Base-by-base conservation (phyloP, 345 rosid genomes). In the Linum usitatissimum region DNA sequence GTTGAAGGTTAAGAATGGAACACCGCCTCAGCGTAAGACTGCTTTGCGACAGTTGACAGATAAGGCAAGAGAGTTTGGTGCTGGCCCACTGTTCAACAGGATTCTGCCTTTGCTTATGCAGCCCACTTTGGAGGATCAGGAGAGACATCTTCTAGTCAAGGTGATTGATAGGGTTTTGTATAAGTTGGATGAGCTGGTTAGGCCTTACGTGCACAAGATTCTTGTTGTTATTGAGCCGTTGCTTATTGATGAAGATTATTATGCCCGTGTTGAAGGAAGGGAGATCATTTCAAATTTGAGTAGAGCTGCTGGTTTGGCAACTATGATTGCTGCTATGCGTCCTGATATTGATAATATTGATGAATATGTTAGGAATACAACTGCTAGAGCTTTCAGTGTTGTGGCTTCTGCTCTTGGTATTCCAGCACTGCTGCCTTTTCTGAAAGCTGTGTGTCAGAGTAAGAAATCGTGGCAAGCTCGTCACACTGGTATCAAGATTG, bases 271-370 rank as follows among this genome's bases (percentile, higher is more conserved):
- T 17, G 99, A 93, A 75, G 99, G 99, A 49, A 87, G 99, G 78
- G 97, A 93, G 73, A 90, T 93, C 62, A 93, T 93, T 70, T 93
- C 99, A 60, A 93, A 93, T 79, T 78, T 93, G 70, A 90, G 97
- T 70, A 93, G 90, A 78, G 97, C 99, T 34, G 99, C 97, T 56
- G 99, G 97, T 65, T 80, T 93, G 83, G 97, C 99, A 21, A 90
- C 99, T 55, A 93, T 93, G 99, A 90, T 93, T 77, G 99, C 99
- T 73, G 99, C 97, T 48, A 93, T 90, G 99, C 96, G 97, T 71
- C 99, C 99, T 1, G 99, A 93, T 78, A 93, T 93, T 70, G 99
- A 93, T 66, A 87, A 93, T 68, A 87, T 84, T 13, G 99, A 93
- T 83, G 99, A 90, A 68, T 93, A 93, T 71, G 99, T 93, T 63